A percentile compares a stretch with the other conserved stretches of the same genome.
phyloP scores from a whole-genome alignment of 805 yeast genomes.

The Saccharomycopsis sp. region DNA sequence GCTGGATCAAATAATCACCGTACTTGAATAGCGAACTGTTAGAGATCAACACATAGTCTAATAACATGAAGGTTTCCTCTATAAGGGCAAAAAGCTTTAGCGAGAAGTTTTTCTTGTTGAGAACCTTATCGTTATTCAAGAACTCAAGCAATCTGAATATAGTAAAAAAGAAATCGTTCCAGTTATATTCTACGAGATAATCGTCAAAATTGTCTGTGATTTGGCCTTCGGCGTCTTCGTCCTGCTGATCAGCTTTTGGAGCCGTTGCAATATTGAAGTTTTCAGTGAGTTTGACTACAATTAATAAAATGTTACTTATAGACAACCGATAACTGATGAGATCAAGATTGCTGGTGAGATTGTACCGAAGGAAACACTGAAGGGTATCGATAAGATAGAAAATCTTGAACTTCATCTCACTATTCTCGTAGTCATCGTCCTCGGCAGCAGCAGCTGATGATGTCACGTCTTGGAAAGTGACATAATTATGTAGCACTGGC shows the following conservation, averaged over 20 bases:
- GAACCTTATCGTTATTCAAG: conserved; percentile 17
- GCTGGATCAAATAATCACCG: conserved; percentile 16
- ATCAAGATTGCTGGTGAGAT: conserved; percentile 33
- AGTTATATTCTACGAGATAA: conserved; percentile 26
- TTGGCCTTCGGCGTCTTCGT: not conserved
- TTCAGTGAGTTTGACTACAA: conserved; percentile 22
- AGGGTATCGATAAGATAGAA: conserved; percentile 32
- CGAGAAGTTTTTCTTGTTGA: conserved; percentile 22
- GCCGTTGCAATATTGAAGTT: conserved; percentile 17
- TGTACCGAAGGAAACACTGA: conserved; percentile 32
- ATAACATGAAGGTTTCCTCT: conserved; percentile 27
- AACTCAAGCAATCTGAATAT: conserved; percentile 31
- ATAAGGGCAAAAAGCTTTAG: conserved; percentile 22
- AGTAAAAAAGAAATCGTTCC: conserved; percentile 33
- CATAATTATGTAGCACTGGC: conserved; percentile 27
- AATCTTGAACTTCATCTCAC: conserved; percentile 28
- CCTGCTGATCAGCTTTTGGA: not conserved
- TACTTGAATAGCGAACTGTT: conserved; percentile 17
- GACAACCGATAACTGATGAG: conserved; percentile 30
- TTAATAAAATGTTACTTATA: conserved; percentile 27
- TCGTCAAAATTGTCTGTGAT: not conserved
- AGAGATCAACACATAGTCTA: conserved; percentile 23
- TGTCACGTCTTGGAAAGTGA: conserved; percentile 6
- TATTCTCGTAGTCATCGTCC: conserved; percentile 26
- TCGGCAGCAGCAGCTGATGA: conserved; percentile 4